Base-by-base conservation (phyloP, 345 rosid species). In the Camelina sativa region DNA sequence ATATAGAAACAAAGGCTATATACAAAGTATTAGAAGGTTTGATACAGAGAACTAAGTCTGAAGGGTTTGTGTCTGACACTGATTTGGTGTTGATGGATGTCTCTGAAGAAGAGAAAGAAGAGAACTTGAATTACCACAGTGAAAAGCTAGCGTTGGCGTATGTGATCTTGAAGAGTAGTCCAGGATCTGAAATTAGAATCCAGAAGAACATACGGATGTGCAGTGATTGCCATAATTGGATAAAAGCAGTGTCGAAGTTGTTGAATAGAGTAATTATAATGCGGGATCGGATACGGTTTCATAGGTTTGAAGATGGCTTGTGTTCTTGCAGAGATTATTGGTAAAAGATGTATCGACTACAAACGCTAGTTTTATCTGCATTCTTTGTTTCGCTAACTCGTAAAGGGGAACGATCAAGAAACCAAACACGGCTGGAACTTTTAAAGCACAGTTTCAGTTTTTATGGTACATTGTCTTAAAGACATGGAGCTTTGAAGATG, bases 31-130 rank as follows among this genome's bases (percentile, higher is more conserved):
- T 90, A 71, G 84, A 80, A 69, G 81, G 80, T 41, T 76, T 90
- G 78, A 82, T 83, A 30, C 72, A 59, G 48, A 71, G 57, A 44
- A 79, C 86, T 0, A 88, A 83, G 83, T 72, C 71, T 75, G 85
- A 82, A n/a, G 98, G 93, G 8, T 93, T 82, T 73, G 82, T 84
- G 46, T 84, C 89, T 25, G 73, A 79, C 9, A 85, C 86, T 0
- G 96, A 88, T 23, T 80, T 91, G 86, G 98, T 88, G 75, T 76
- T 85, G 80, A 89, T 93, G 96, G 97, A 93, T 81, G 85, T 87
- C 1, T 86, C 91, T 8, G 92, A 89, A 71, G 97, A 91, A 80
- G 97, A 93, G 82, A 93, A 85, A 79, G 93, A 91, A 55, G 91
- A 72, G 76, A 91, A 89, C 60, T 72, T 91, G 85, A 73, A 73